A percentile compares a stretch with the other conserved stretches of the same genome.
phyloP scores from a whole-genome alignment of 768 basidiomycete genomes.

The Hygrophoropsis aurantiaca region DNA sequence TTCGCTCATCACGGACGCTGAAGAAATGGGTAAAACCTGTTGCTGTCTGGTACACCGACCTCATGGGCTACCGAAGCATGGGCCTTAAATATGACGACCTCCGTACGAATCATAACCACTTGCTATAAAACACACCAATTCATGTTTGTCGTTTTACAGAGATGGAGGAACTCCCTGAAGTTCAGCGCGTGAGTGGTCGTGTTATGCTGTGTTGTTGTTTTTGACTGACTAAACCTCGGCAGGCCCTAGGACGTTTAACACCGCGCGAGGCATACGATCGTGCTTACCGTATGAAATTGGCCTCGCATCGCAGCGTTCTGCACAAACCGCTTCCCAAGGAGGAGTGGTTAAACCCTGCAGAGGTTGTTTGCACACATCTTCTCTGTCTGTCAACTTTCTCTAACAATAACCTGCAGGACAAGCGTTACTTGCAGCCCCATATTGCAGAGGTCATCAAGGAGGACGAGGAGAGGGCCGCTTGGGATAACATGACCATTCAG shows the following conservation, averaged over 20 bases:
- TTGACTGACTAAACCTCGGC: conserved; percentile 1
- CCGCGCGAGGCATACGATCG: conserved; percentile 85
- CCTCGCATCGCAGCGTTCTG: conserved; percentile 73
- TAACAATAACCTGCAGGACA: conserved; percentile 55
- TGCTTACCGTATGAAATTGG: conserved; percentile 83
- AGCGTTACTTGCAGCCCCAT: conserved; percentile 83
- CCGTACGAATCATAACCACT: too few species aligned
- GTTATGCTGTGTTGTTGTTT: not conserved
- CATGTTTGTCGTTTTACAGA: conserved; percentile 39
- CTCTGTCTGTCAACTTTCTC: not conserved
- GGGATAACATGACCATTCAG: conserved; percentile 77
- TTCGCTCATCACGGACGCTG: conserved; percentile 69
- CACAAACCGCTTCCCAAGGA: conserved; percentile 81
- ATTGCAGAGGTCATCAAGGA: conserved; percentile 74
- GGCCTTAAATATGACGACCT: conserved; percentile 96
- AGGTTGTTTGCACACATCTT: conserved; percentile 51
- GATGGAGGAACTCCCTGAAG: conserved; percentile 72
- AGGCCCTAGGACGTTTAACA: conserved; percentile 86
- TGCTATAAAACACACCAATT: not conserved
- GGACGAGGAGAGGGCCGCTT: conserved; percentile 70
- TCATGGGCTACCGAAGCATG: conserved; percentile 80
- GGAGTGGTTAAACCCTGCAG: conserved; percentile 71
- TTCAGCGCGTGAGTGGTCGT: conserved; percentile 66
- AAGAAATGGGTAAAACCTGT: conserved; percentile 71
- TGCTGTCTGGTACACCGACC: conserved; percentile 79